A percentile compares a stretch with the other conserved stretches of the same genome.
Conservation (phyloP, 169 alveolate species). For the Pseudocohnilembus persalinus region DNA sequence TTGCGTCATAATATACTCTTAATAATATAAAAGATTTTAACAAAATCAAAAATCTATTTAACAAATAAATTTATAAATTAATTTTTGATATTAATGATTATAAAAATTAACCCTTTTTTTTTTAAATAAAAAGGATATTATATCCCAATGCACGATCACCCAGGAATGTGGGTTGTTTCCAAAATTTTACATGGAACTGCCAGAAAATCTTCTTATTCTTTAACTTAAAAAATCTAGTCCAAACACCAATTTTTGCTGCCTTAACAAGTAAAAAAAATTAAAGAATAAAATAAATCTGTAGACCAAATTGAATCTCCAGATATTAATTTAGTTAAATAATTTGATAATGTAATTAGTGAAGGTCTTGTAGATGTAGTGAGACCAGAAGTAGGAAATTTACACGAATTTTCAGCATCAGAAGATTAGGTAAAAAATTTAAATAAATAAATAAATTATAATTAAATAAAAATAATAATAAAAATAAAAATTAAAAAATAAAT, state of each 20-base stretch:
- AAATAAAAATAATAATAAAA: no score
- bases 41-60: neutral
- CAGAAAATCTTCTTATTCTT: no score
- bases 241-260: neutral
- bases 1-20: no score
- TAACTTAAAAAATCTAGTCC: no score
- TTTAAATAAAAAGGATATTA: no score
- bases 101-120: no score
- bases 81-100: no score
- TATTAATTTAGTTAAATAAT: neutral
- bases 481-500: no score
- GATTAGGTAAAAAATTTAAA: neutral
- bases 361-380: neutral
- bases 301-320: neutral
- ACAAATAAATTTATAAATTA: no score
- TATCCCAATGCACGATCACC: neutral
- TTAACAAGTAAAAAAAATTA: no score
- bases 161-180: neutral
- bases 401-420: neutral
- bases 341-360: neutral
- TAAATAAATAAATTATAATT: no score
- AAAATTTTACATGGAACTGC: neutral
- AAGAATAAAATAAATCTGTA: neutral
- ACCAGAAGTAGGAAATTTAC: neutral
- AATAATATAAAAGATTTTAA: no score